phyloP scores from a whole-genome alignment of 768 basidiomycete genomes.

The Russula foetens region DNA sequence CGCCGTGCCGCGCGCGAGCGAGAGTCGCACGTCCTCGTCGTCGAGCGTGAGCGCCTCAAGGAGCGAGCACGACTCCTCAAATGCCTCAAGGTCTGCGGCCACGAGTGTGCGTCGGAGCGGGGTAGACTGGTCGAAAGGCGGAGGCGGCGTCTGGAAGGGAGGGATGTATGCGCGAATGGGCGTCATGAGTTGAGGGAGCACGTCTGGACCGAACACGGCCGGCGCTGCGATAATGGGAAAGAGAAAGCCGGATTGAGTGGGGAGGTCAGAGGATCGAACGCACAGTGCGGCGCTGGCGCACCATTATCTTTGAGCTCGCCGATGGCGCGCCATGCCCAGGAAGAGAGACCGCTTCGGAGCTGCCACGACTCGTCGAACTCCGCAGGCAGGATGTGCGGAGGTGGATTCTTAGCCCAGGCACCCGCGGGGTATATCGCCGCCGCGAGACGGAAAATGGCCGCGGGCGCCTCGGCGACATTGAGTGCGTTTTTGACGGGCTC shows the following conservation, averaged over 20 bases:
- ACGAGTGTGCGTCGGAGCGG: conserved; percentile 39
- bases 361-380: conserved; percentile 50
- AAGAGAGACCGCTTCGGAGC: conserved; percentile 53
- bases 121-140: conserved; percentile 34
- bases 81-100: conserved; percentile 58
- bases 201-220: conserved; percentile 52
- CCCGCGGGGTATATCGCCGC: conserved; percentile 66
- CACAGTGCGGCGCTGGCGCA: conserved; percentile 25
- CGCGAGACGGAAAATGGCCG: conserved; percentile 61
- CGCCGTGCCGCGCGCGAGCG: conserved; percentile 57
- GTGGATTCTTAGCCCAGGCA: conserved; percentile 42
- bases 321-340: conserved; percentile 75
- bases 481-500: conserved; percentile 66
- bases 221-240: conserved; percentile 35
- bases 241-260: not conserved
- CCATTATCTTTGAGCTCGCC: conserved; percentile 67
- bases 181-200: conserved; percentile 53
- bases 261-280: not conserved
- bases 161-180: conserved; percentile 55
- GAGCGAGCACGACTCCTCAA: conserved; percentile 67
- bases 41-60: conserved; percentile 75
- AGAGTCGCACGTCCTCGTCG: conserved; percentile 64
- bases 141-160: conserved; percentile 35
- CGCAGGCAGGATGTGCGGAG: conserved; percentile 24
- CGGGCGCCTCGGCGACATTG: conserved; percentile 57